Base-by-base conservation (phyloP, 441 rosid species). In the Arabidopsis hybrid region DNA sequence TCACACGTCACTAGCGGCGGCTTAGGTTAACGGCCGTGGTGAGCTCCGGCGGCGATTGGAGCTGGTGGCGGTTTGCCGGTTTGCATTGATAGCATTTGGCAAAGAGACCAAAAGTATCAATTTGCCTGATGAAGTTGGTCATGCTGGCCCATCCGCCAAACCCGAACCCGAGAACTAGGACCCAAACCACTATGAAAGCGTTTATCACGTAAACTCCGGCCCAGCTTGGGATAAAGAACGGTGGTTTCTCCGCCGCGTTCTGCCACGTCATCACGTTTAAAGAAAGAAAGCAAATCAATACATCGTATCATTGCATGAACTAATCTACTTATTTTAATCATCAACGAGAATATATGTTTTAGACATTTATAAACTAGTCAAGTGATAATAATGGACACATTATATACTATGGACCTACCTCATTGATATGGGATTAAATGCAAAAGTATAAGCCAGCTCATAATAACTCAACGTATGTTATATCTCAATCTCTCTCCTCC, bases 91-190 rank as follows among this genome's bases (percentile, higher is more conserved):
- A 94, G 80, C 99, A 92, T 85, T 88, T 90, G 8, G 99, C 94
- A 13, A 94, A 94, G 52, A 94, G 92, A 17, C 99, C 99, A 53
- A 94, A 94, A 0, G 91, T 84, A 73, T 94, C 92, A 1, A 94
- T 82, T 78, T 94, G 99, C 71, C 51, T 81, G 4, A 94, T 83
- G 72, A 94, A 94, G 72, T 92, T 92, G 75, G 87, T 86, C 83
- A 94, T 57, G 80, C 99, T 94, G 6, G 99, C 98, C 98, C 98
- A 94, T 35, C 97, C 98, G 2, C 98, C 98, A 67, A 94, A 92
- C 77, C 98, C 98, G 49, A 94, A 94, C 11, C 99, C 99, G 9
- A 88, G 89, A 49, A 94, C 88, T 1, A 92, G 9, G 43, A 92
- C 90, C 99, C 99, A 92, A 62, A 87, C 88, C 73, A 83, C 99